Evolutionary conservation across 2,329 filamentous ascomycete species (phyloP).

Genomic region (Amesomyces nigricolor): DNA sequence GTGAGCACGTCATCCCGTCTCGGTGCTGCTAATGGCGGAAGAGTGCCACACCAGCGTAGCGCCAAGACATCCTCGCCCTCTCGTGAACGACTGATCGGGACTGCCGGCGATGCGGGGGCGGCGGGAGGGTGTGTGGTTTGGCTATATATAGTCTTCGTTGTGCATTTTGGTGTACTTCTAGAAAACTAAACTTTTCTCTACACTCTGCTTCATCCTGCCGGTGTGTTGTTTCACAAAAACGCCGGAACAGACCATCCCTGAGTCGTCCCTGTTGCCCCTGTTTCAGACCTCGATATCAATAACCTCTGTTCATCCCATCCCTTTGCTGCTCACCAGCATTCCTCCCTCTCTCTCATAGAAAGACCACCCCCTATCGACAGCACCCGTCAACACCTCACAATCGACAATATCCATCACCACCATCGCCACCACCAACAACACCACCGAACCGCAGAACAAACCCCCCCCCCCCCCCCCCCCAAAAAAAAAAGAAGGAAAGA

Average conservation of each 20-base stretch:
- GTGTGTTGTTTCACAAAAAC: not conserved
- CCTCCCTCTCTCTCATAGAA: not conserved
- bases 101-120: not conserved
- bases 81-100: not conserved
- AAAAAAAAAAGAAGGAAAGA: slow-evolving; percentile 3
- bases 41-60: slow-evolving; percentile 3
- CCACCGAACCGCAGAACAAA: too few relatives aligned
- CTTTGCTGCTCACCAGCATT: not conserved
- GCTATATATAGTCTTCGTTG: slow-evolving; percentile 7
- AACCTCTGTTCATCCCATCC: not conserved
- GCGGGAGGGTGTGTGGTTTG: not conserved
- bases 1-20: slow-evolving; percentile 18
- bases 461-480: too few relatives aligned
- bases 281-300: not conserved
- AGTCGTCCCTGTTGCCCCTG: not conserved
- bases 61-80: slow-evolving; percentile 11
- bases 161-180: slow-evolving; percentile 5
- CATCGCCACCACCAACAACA: too few relatives aligned
- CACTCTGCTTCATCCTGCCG: not conserved
- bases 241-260: not conserved
- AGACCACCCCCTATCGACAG: too few relatives aligned
- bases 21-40: slow-evolving; percentile 1
- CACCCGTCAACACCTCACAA: too few relatives aligned
- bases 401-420: too few relatives aligned
- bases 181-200: not conserved